phyloP scores from a whole-genome alignment of 495 filamentous ascomycete species.

The Cercophora samala region DNA sequence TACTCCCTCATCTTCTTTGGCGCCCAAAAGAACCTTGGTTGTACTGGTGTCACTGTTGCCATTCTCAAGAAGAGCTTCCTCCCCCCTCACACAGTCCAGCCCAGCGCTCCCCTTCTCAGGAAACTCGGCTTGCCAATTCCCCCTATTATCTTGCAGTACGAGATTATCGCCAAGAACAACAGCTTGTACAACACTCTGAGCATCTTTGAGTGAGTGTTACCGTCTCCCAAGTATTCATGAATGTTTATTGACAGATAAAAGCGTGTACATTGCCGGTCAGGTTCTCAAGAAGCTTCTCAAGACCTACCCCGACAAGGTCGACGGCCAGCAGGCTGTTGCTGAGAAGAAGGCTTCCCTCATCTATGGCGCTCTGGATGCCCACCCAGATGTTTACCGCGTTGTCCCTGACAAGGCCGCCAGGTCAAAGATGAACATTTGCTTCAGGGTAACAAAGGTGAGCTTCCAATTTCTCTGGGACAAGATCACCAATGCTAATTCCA shows the following conservation, averaged over 20 bases:
- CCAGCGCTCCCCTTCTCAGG: conserved; percentile 61
- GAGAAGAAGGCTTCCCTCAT: conserved; percentile 68
- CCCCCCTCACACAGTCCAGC: conserved; percentile 55
- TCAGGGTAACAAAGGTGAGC: conserved; percentile 59
- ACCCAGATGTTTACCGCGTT: conserved; percentile 64
- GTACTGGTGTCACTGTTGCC: conserved; percentile 78
- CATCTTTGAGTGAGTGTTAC: conserved; percentile 69
- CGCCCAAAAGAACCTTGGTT: conserved; percentile 88
- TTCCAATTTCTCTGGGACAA: neutral
- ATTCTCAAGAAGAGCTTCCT: conserved; percentile 77
- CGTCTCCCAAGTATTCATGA: neutral
- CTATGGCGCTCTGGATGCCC: conserved; percentile 70
- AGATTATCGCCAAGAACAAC: conserved; percentile 79
- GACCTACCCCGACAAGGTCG: conserved; percentile 61
- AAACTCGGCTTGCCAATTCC: conserved; percentile 73
- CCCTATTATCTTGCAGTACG: conserved; percentile 75
- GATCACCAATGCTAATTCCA: neutral
- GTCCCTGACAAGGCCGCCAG: conserved; percentile 70
- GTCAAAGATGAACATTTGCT: conserved; percentile 91
- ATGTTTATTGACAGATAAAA: conserved; percentile 22
- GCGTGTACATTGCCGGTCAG: conserved; percentile 80
- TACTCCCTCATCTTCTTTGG: conserved; percentile 76
- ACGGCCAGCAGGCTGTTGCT: conserved; percentile 66
- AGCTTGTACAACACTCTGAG: conserved; percentile 91
- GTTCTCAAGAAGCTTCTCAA: conserved; percentile 68